Conservation (phyloP, 1,284 basidiomycete genomes). For the Uromyces viciae-fabae region DNA sequence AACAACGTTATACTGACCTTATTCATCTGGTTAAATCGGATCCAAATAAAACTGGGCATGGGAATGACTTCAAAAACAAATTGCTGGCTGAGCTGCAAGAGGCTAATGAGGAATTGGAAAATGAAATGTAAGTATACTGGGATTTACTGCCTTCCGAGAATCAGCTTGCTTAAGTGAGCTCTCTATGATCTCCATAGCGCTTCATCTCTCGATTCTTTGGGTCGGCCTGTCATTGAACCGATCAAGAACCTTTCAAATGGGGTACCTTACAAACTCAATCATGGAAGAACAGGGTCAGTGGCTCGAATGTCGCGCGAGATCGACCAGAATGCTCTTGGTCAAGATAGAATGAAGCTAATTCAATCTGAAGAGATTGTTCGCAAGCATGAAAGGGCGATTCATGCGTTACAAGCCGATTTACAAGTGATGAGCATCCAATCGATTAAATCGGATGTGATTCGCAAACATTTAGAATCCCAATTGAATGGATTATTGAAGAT, state of each 20-base stretch:
- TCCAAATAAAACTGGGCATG: slow-evolving; percentile 60
- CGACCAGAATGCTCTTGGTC: slow-evolving; percentile 49
- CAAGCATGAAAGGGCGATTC: slow-evolving; percentile 43
- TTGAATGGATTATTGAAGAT: slow-evolving; percentile 65
- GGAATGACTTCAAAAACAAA: slow-evolving; percentile 59
- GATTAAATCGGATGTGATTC: slow-evolving; percentile 65
- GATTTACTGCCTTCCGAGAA: slow-evolving; percentile 49
- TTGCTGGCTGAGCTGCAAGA: slow-evolving; percentile 67
- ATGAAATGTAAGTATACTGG: slow-evolving; percentile 59
- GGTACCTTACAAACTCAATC: slow-evolving; percentile 46
- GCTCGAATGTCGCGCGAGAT: slow-evolving; percentile 45
- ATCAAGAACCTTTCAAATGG: slow-evolving; percentile 36
- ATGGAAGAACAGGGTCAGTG: slow-evolving; percentile 53
- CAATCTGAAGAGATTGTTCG: slow-evolving; percentile 49
- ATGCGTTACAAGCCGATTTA: slow-evolving; percentile 57
- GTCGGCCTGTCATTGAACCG: slow-evolving; percentile 32
- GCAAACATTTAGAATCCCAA: slow-evolving; percentile 65
- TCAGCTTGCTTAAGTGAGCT: too few species aligned
- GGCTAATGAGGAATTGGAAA: slow-evolving; percentile 64
- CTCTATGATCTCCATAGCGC: slow-evolving; percentile 57
- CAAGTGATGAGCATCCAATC: slow-evolving; percentile 68
- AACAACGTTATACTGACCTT: slow-evolving; percentile 68
- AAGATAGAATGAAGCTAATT: slow-evolving; percentile 50
- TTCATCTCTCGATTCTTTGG: slow-evolving; percentile 41
- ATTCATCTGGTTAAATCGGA: slow-evolving; percentile 62